These are phyloP conservation scores for Leptographium galeiforme DNA, from an alignment of 2,329 filamentous ascomycete species.

Conservation along the genomic window DNA sequence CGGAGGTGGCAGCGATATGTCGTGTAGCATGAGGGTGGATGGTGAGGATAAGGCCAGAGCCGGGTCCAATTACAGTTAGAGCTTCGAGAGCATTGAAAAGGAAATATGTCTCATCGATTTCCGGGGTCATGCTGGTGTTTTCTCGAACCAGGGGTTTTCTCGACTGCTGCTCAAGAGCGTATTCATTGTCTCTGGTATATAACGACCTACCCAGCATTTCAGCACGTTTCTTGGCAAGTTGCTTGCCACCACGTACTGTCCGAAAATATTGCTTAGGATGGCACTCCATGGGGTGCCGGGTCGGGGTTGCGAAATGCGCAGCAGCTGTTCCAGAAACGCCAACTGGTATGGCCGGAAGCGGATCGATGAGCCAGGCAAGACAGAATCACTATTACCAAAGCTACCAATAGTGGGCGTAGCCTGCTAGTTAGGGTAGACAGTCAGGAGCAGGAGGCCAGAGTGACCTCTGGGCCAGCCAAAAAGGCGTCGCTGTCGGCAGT, in stretches of 20 bases:
- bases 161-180: conserved; percentile 19
- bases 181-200: not conserved
- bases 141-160: conserved; percentile 39
- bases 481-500: not conserved
- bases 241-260: too few species aligned
- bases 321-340: conserved; percentile 3
- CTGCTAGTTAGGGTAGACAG: conserved; percentile 16
- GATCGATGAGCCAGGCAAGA: conserved; percentile 29
- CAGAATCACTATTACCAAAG: conserved; percentile 21
- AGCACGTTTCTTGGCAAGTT: not conserved
- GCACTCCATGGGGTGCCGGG: not conserved
- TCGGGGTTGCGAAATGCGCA: not conserved
- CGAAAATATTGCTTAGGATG: not conserved
- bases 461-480: conserved; percentile 9
- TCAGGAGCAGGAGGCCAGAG: conserved; percentile 20
- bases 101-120: conserved; percentile 73
- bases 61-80: conserved; percentile 54
- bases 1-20: not conserved
- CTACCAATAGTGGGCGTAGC: conserved; percentile 13
- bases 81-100: conserved; percentile 84
- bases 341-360: conserved; percentile 16
- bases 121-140: conserved; percentile 51
- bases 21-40: conserved; percentile 8
- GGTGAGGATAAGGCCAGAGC: conserved; percentile 4
- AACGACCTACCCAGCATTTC: too few species aligned